phyloP scores from a whole-genome alignment of 2,329 filamentous ascomycete genomes.

The Macrophomina pseudophaseolina region DNA sequence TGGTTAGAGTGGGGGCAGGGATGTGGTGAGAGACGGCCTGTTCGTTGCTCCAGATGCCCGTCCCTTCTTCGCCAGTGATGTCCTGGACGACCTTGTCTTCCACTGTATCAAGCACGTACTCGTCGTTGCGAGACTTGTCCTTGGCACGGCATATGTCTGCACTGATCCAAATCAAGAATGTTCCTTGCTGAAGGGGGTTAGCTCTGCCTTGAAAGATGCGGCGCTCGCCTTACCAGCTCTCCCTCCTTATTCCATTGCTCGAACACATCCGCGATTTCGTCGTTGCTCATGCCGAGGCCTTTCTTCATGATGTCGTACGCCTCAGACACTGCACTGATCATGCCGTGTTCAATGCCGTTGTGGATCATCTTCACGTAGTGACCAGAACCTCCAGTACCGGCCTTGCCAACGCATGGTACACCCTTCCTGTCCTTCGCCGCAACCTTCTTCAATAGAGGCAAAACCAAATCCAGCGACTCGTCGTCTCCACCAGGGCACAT shows the following conservation, averaged over 20 bases:
- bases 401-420: constrained; percentile 63
- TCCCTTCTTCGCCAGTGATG: constrained; percentile 69
- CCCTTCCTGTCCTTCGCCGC: constrained; percentile 67
- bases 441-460: constrained; percentile 66
- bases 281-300: constrained; percentile 61
- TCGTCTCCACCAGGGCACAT: constrained; percentile 69
- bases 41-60: constrained; percentile 68
- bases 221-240: constrained; percentile 52
- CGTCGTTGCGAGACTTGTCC: constrained; percentile 41
- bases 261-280: constrained; percentile 66
- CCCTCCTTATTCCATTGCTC: constrained; percentile 64
- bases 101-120: constrained; percentile 64
- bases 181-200: constrained; percentile 48
- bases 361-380: constrained; percentile 80
- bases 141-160: constrained; percentile 63
- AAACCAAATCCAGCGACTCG: constrained; percentile 60
- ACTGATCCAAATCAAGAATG: constrained; percentile 68
- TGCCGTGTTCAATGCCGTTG: constrained; percentile 75
- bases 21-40: constrained; percentile 67
- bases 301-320: constrained; percentile 67
- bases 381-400: constrained; percentile 67
- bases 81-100: constrained; percentile 76
- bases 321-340: constrained; percentile 69
- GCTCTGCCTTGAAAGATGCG: background rate
- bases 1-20: constrained; percentile 67